Conservation (phyloP, 73 alveolate genomes). For the Paramecium caudatum region DNA sequence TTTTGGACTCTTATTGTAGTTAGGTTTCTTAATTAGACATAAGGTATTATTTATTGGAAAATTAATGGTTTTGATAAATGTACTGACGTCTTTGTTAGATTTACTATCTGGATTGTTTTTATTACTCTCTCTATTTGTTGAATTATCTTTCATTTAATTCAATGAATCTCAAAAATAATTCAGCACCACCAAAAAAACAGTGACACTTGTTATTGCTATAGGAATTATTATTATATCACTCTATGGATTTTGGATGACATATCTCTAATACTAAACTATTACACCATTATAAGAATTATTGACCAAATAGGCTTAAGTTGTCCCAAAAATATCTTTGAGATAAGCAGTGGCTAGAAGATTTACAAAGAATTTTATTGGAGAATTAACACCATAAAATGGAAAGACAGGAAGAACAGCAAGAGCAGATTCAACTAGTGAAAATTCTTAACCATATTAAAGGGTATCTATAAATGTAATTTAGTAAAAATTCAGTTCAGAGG, state of each 20-base stretch:
- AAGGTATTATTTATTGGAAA: not conserved
- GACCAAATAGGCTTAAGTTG: not conserved
- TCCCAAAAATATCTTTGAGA: not conserved
- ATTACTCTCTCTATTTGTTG: not conserved
- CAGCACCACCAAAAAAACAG: slow-evolving; percentile 29
- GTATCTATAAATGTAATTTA: not conserved
- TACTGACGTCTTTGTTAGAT: slow-evolving; percentile 33
- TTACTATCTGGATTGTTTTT: slow-evolving; percentile 12
- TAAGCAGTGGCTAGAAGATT: slow-evolving; percentile 18
- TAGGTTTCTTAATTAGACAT: slow-evolving; percentile 6
- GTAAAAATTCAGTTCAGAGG: slow-evolving; percentile 3
- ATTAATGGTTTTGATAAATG: slow-evolving; percentile 20
- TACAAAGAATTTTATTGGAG: slow-evolving; percentile 4
- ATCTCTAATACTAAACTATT: slow-evolving; percentile 26
- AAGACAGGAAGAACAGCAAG: not conserved
- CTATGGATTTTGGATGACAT: slow-evolving; percentile 52
- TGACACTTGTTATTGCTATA: not conserved
- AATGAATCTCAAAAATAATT: slow-evolving; percentile 4
- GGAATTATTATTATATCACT: slow-evolving; percentile 14
- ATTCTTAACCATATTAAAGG: not conserved
- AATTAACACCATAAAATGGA: slow-evolving; percentile 2
- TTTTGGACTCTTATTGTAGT: slow-evolving; percentile 2
- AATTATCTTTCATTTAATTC: slow-evolving; percentile 15
- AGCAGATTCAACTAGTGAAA: slow-evolving; percentile 27
- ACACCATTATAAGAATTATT: not conserved